Base-by-base conservation (phyloP, 2,329 filamentous ascomycete species). In the Cyclaneusma minus region DNA sequence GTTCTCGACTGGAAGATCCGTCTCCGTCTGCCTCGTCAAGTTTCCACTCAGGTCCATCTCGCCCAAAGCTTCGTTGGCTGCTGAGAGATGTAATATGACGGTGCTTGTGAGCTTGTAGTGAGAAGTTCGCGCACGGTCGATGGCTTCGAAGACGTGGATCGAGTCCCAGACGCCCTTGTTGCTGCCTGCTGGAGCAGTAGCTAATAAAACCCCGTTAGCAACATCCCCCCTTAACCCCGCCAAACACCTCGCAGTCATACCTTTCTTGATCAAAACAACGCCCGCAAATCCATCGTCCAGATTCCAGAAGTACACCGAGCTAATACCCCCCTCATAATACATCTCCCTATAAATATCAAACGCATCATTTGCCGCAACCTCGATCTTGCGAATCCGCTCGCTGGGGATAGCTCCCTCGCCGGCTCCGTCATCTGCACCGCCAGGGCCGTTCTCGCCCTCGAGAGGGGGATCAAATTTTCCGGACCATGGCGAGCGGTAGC, bases 101-200 rank as follows among this genome's bases (percentile, higher is more conserved):
- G 89, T 98, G 38, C 81, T 91, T 0, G 89, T 98, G 38, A 98
- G 74, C 56, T 94, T 93, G 67, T 98, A 98, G 58, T 94, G 87
- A 32, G 84, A 85, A 39, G 73, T 81, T 37, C 89, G 77, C 38
- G 82, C 84, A 38, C 84, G 78, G 51, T 98, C 89, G 44, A 83
- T 83, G 32, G 87, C 84, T 53, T 98, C 89, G 51, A 98, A 92
- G 39, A 98, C 89, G 59, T 98, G 89, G 49, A 98, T 95, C 38
- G 82, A 92, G 57, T 98, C 89, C 89, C 89, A 98, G 29, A 83
- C 76, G 31, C 84, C 85, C 30, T 79, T 68, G 45, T 68, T 74
- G 40, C 65, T 68, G 48, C 60, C 66, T 40, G 64, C 68, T 35
- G 64, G 74, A 30, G 62, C 71, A 40, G 68, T 77, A 46, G 68